Conservation (phyloP, 768 basidiomycete species). For the Boletus tomentosulus region DNA sequence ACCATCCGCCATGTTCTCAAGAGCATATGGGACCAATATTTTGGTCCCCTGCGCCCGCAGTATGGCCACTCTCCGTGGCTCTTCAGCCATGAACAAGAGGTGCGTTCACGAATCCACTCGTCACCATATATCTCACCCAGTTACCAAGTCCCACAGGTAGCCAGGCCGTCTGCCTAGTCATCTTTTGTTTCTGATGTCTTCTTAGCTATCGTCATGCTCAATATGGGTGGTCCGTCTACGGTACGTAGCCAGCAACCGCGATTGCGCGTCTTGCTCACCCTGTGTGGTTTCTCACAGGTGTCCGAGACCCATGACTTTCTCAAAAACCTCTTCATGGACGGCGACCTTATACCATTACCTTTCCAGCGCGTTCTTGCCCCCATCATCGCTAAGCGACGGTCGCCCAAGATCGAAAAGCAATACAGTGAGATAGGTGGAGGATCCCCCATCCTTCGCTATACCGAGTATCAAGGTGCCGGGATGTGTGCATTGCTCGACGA, state of each 20-base stretch:
- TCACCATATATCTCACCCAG: conserved; percentile 10
- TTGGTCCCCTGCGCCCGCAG: conserved; percentile 32
- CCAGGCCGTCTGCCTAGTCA: neutral
- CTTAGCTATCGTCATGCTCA: conserved; percentile 89
- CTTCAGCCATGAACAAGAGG: conserved; percentile 42
- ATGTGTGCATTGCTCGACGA: conserved; percentile 93
- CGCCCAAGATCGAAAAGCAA: conserved; percentile 91
- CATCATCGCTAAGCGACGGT: conserved; percentile 80
- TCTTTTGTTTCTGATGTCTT: conserved; percentile 17
- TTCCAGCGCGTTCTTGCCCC: conserved; percentile 88
- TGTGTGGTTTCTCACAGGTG: conserved; percentile 47
- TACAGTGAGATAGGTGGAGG: conserved; percentile 95
- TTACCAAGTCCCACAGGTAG: conserved; percentile 60
- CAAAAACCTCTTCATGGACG: conserved; percentile 85
- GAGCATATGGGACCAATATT: conserved; percentile 13
- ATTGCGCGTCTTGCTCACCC: conserved; percentile 1
- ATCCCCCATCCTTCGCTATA: conserved; percentile 91
- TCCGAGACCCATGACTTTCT: conserved; percentile 92
- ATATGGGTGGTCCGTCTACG: conserved; percentile 97
- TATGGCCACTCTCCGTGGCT: conserved; percentile 43
- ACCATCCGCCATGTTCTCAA: conserved; percentile 28
- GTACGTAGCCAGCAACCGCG: conserved; percentile 40
- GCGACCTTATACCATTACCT: conserved; percentile 93
- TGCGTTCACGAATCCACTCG: conserved; percentile 15
- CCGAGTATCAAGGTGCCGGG: conserved; percentile 79